Base-by-base conservation (phyloP, 140 eudicot species). In the Erigeron philadelphicus region DNA sequence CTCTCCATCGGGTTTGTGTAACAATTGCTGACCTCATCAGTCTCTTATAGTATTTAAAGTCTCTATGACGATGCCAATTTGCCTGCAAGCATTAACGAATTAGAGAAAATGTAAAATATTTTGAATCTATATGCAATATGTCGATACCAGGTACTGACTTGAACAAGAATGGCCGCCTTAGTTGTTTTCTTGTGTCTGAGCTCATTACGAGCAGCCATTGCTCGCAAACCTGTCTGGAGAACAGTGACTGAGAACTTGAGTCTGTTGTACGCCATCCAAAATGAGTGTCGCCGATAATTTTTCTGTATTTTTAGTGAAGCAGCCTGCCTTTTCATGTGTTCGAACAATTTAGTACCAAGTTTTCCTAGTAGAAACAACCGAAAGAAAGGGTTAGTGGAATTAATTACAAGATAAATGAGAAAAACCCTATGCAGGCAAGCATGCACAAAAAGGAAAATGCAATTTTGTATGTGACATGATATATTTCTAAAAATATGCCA, bases 1-100 rank as follows among this genome's bases (percentile, higher is more conserved):
- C 98, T 74, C 98, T 93, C 98, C 98, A 93, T 80, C 96, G 79
- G 67, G 90, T 84, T 81, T 93, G 98, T 25, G 96, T 83, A 45
- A 84, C 68, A 80, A 93, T 45, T 66, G 94, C 78, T 64, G 95
- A 83, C 78, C 81, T 56, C 81, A 70, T 89, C 80, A 93, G 85
- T 70, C 65, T 89, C 88, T 83, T 89, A 79, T 84, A 81, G 81
- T 89, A 87, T 41, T 85, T 76, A 71, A 68, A 79, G 60, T 82
- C 90, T 78, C 89, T 79, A 75, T 93, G 90, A 76, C 96, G 83
- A 58, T 80, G 95, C 96, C 95, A 89, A 45, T 79, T 76, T 50
- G 95, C 93, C 98, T 93, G 94, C 77, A 78, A 72, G 41, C 67
- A 66, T 58, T 10, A 11, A 19, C 52, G 49, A 21, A 5, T 78